phyloP scores from a whole-genome alignment of 1,139 yeast genomes.

The Diutina neorugosa region DNA sequence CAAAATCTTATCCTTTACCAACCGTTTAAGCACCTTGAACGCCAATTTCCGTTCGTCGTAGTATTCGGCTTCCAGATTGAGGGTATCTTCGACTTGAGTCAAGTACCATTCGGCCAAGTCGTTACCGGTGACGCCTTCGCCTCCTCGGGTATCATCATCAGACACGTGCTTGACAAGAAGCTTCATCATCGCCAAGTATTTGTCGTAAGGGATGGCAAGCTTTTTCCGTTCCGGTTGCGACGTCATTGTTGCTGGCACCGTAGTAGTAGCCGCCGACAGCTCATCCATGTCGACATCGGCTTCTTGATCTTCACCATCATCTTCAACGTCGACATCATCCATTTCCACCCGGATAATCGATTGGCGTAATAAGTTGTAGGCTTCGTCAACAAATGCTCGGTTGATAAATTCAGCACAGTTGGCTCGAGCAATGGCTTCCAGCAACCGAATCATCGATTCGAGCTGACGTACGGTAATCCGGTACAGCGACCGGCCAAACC shows the following conservation, averaged over 20 bases:
- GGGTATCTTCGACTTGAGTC: constrained; percentile 58
- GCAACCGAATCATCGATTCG: constrained; percentile 84
- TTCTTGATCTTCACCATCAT: constrained; percentile 29
- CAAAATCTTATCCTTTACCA: constrained; percentile 77
- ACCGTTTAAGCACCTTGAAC: constrained; percentile 67
- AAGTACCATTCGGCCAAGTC: constrained; percentile 75
- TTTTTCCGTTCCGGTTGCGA: constrained; percentile 6
- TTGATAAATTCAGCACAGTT: constrained; percentile 87
- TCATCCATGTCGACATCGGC: constrained; percentile 10
- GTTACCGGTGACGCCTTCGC: constrained; percentile 59
- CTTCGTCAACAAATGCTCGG: constrained; percentile 84
- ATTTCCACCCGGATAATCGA: constrained; percentile 90
- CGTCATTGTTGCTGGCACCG: constrained; percentile 5
- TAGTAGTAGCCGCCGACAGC: constrained; percentile 6
- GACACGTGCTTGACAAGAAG: constrained; percentile 60
- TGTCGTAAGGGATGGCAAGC: constrained; percentile 66
- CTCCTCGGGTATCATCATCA: constrained; percentile 40
- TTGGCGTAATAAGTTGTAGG: constrained; percentile 79
- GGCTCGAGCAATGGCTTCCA: constrained; percentile 96
- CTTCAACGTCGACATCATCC: constrained; percentile 84
- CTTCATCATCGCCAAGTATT: constrained; percentile 77
- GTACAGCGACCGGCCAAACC: constrained; percentile 75
- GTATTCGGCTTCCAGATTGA: constrained; percentile 60
- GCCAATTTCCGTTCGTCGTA: constrained; percentile 62
- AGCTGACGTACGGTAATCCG: constrained; percentile 95